Conservation (phyloP, 129 eudicot species). For the Pittosporum tobira region DNA sequence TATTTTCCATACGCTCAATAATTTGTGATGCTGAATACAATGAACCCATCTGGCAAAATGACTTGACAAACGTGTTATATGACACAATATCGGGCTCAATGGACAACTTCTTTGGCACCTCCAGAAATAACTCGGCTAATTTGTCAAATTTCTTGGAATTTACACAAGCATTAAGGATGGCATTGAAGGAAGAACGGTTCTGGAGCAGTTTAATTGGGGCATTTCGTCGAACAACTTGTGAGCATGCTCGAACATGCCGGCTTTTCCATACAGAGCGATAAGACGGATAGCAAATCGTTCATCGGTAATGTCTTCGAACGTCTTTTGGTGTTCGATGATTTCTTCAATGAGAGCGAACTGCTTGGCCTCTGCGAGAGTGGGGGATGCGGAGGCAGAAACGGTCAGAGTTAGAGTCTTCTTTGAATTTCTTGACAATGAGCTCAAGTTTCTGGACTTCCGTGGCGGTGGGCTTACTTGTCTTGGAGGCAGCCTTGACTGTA, state of each 20-base stretch:
- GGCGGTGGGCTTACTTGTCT: conserved; percentile 15
- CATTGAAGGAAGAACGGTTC: conserved; percentile 44
- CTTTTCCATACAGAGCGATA: conserved; percentile 34
- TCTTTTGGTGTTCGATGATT: conserved; percentile 44
- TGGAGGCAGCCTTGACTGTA: conserved; percentile 14
- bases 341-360: conserved; percentile 29
- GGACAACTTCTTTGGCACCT: conserved; percentile 29
- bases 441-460: background rate
- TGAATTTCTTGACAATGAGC: conserved; percentile 28
- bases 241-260: conserved; percentile 48
- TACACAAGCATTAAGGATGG: conserved; percentile 47
- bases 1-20: conserved; percentile 33
- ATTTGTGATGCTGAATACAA: conserved; percentile 23
- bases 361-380: conserved; percentile 30
- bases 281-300: conserved; percentile 39
- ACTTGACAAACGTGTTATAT: conserved; percentile 40
- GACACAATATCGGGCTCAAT: conserved; percentile 34
- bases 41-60: conserved; percentile 33
- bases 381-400: conserved; percentile 30
- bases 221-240: conserved; percentile 59
- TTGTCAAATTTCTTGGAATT: conserved; percentile 17
- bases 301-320: conserved; percentile 25
- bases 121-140: conserved; percentile 22
- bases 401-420: conserved; percentile 15
- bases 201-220: conserved; percentile 40